These are phyloP conservation scores for Stentor roeselii DNA, from an alignment of 73 alveolate species.

Conservation along the genomic window DNA sequence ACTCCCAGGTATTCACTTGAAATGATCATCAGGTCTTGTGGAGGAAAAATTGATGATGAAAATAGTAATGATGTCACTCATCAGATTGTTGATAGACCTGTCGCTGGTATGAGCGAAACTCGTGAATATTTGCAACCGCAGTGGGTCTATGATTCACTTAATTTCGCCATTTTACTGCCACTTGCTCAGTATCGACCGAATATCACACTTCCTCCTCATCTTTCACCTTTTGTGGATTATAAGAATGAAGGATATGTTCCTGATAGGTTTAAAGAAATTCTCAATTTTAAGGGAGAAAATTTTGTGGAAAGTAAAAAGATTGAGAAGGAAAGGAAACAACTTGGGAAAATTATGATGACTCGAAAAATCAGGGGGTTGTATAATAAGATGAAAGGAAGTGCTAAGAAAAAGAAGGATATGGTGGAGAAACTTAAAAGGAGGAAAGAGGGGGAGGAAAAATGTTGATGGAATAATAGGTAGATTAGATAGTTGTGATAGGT, in stretches of 20 bases:
- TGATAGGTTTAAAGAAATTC: constrained; percentile 31
- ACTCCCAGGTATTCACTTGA: constrained; percentile 77
- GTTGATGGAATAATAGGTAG: too few relatives aligned
- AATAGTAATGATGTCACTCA: constrained; percentile 81
- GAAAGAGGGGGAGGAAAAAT: too few relatives aligned
- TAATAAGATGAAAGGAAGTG: constrained; percentile 36
- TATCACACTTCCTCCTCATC: constrained; percentile 81
- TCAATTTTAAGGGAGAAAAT: constrained; percentile 39
- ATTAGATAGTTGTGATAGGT: too few relatives aligned
- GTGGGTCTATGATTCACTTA: constrained; percentile 89
- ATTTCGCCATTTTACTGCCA: constrained; percentile 49
- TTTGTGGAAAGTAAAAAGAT: constrained; percentile 44
- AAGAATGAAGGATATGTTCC: constrained; percentile 60
- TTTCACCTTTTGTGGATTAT: constrained; percentile 85
- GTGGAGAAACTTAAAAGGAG: constrained; percentile 40
- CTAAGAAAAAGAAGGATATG: constrained; percentile 38
- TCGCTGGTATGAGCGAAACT: constrained; percentile 55
- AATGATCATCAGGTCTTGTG: constrained; percentile 79
- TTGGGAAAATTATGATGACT: constrained; percentile 62
- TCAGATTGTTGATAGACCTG: constrained; percentile 91
- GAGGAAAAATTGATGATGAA: constrained; percentile 64
- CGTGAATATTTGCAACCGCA: constrained; percentile 95
- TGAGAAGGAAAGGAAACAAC: constrained; percentile 49
- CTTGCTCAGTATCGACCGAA: constrained; percentile 79
- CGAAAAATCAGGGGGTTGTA: constrained; percentile 49